phyloP scores from a whole-genome alignment of 1,284 basidiomycete genomes.

The Exobasidium cylindrosporum region DNA sequence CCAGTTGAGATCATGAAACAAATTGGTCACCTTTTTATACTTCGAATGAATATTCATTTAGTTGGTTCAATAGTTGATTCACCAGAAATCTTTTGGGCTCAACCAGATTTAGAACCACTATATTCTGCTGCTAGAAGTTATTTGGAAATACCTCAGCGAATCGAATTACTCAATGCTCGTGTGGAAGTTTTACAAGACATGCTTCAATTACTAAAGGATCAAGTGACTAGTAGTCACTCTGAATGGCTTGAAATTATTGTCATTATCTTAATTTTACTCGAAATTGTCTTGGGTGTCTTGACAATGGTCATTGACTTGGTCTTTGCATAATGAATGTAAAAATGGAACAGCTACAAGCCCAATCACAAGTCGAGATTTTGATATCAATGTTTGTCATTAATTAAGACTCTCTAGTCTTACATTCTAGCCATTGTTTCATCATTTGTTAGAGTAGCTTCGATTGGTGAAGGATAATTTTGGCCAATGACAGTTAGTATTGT shows the following conservation, averaged over 20 bases:
- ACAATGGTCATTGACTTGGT: slow-evolving; percentile 54
- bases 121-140: slow-evolving; percentile 84
- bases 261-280: slow-evolving; percentile 83
- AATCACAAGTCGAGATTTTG: too few relatives aligned
- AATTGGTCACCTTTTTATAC: slow-evolving; percentile 82
- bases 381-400: neutral
- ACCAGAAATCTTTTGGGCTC: slow-evolving; percentile 84
- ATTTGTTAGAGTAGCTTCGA: neutral
- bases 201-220: slow-evolving; percentile 90
- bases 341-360: too few relatives aligned
- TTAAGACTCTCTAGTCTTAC: too few relatives aligned
- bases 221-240: slow-evolving; percentile 83
- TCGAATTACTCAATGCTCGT: slow-evolving; percentile 86
- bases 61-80: slow-evolving; percentile 93
- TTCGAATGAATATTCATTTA: slow-evolving; percentile 90
- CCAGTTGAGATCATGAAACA: slow-evolving; percentile 88
- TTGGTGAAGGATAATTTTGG: slow-evolving; percentile 7
- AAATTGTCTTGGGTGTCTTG: slow-evolving; percentile 62
- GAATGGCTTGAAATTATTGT: slow-evolving; percentile 94
- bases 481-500: slow-evolving; percentile 2
- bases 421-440: neutral
- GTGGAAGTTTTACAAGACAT: slow-evolving; percentile 94
- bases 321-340: slow-evolving; percentile 40
- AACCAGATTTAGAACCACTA: slow-evolving; percentile 82
- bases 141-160: slow-evolving; percentile 88